Evolutionary conservation across 441 rosid genomes (phyloP).

Genomic region (Corymbia citriodora): DNA sequence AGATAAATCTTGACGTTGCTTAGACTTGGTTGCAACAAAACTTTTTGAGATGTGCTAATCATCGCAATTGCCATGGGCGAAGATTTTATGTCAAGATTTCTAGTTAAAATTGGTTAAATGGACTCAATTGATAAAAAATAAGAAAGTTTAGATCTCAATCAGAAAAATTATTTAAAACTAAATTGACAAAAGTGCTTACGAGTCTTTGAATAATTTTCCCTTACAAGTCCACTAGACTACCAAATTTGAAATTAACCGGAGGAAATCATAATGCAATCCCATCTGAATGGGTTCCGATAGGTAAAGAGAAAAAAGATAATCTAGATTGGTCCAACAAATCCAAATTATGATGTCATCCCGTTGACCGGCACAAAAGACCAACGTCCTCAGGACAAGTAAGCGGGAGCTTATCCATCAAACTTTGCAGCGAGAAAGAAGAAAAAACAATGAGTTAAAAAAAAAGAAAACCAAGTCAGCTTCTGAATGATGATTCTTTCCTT

Average conservation of each 20-base stretch:
- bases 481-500: neutral
- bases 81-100: accelerated
- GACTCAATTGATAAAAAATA: no score
- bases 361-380: neutral
- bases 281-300: accelerated
- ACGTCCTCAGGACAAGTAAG: neutral
- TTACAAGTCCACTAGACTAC: neutral
- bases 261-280: accelerated
- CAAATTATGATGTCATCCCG: no score
- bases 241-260: neutral
- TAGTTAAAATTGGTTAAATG: accelerated
- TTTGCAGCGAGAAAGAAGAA: no score
- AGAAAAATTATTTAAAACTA: no score
- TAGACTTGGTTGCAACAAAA: no score
- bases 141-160: no score
- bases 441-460: no score
- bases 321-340: neutral
- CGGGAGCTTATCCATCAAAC: neutral
- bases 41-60: neutral
- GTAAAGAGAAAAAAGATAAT: accelerated
- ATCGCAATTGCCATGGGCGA: accelerated
- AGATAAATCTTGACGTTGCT: no score
- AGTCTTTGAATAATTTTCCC: no score
- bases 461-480: neutral
- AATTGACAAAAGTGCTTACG: no score